phyloP scores from a whole-genome alignment of 352 stramenopile genomes.

The Phytophthora ohioensis region DNA sequence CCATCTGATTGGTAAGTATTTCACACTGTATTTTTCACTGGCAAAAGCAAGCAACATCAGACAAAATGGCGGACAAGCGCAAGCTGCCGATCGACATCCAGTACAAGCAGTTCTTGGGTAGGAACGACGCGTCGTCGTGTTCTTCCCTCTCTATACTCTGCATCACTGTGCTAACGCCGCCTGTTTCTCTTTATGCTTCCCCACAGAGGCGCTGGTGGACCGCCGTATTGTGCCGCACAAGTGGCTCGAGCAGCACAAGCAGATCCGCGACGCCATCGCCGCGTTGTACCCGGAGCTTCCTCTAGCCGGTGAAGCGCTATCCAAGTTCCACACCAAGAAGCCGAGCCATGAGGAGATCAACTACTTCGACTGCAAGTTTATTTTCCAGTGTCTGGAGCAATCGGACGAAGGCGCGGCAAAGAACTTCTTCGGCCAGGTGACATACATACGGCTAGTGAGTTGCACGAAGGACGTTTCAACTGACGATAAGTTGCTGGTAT shows the following conservation, averaged over 20 bases:
- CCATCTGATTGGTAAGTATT: constrained; percentile 19
- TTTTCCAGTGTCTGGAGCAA: constrained; percentile 65
- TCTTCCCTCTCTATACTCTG: too few relatives aligned
- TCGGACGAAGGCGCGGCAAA: constrained; percentile 66
- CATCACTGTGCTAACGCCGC: background rate
- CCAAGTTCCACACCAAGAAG: constrained; percentile 57
- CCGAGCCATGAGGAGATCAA: constrained; percentile 63
- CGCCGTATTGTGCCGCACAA: constrained; percentile 75
- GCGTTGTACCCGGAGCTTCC: constrained; percentile 65
- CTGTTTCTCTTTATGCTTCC: background rate
- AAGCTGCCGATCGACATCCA: constrained; percentile 83
- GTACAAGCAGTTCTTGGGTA: constrained; percentile 83
- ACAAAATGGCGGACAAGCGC: constrained; percentile 61
- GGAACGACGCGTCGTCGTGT: background rate
- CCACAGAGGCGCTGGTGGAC: constrained; percentile 74
- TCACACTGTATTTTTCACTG: background rate
- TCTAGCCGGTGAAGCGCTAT: constrained; percentile 50
- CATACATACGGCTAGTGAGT: background rate
- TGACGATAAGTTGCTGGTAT: background rate
- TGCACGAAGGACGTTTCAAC: background rate
- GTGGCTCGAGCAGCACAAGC: constrained; percentile 74
- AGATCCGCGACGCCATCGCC: constrained; percentile 67
- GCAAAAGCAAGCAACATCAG: too few relatives aligned
- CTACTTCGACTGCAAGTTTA: constrained; percentile 84
- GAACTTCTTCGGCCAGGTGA: constrained; percentile 84